Evolutionary conservation across 1,139 yeast genomes (phyloP).

Genomic region (Pneumocystis canis): DNA sequence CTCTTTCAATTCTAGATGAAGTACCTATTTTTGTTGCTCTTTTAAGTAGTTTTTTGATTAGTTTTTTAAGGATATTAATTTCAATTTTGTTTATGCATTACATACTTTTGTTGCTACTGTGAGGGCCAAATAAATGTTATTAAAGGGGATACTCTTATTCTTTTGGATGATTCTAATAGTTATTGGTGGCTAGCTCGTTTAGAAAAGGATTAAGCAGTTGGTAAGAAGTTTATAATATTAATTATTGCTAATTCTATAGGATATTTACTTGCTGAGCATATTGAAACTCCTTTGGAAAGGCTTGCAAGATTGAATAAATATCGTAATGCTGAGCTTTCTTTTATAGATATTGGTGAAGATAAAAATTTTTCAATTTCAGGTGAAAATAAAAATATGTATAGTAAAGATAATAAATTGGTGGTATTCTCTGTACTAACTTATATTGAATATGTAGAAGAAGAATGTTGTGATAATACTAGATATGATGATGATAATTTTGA

Average conservation of each 20-base stretch:
- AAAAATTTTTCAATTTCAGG: background rate
- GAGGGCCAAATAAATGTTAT: slow-evolving; percentile 75
- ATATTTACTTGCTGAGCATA: slow-evolving; percentile 90
- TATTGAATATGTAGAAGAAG: slow-evolving; percentile 7
- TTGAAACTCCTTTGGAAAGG: slow-evolving; percentile 83
- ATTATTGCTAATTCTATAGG: slow-evolving; percentile 44
- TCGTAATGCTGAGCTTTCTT: slow-evolving; percentile 60
- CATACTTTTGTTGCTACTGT: slow-evolving; percentile 86
- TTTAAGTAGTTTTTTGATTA: background rate
- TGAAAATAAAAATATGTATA: slow-evolving; percentile 3
- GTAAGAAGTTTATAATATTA: slow-evolving; percentile 2
- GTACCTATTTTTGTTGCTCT: background rate
- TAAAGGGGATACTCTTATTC: slow-evolving; percentile 68
- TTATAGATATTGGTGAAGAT: slow-evolving; percentile 28
- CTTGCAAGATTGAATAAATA: slow-evolving; percentile 84
- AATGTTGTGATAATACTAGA: slow-evolving; percentile 4
- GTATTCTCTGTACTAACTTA: slow-evolving; percentile 6
- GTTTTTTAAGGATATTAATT: slow-evolving; percentile 47
- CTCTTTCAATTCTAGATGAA: background rate
- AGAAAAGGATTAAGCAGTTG: slow-evolving; percentile 34
- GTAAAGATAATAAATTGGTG: slow-evolving; percentile 3
- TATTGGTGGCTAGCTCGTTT: slow-evolving; percentile 94
- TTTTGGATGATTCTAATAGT: slow-evolving; percentile 76
- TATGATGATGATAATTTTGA: background rate
- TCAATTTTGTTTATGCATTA: slow-evolving; percentile 69